Evolutionary conservation across 768 basidiomycete genomes (phyloP).

Genomic region (Boletus tomentosulus): DNA sequence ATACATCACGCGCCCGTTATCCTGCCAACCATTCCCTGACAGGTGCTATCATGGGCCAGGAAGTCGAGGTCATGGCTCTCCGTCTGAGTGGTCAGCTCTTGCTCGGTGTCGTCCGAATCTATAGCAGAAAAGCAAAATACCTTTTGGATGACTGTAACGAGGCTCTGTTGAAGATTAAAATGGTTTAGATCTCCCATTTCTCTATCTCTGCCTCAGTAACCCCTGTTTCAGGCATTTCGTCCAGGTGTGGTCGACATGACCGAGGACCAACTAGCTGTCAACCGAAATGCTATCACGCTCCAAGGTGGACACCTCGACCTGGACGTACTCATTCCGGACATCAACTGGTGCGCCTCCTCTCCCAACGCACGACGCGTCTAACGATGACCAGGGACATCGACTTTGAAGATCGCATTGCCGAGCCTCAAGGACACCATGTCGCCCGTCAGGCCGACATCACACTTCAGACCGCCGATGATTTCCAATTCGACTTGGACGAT

Average conservation of each 20-base stretch:
- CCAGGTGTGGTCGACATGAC: constrained; percentile 95
- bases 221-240: constrained; percentile 70
- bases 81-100: constrained; percentile 95
- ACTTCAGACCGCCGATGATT: constrained; percentile 71
- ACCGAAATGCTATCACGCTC: constrained; percentile 85
- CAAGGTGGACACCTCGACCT: constrained; percentile 74
- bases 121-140: constrained; percentile 97
- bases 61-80: constrained; percentile 89
- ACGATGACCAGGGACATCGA: constrained; percentile 63
- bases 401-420: constrained; percentile 60
- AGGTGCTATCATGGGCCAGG: constrained; percentile 94
- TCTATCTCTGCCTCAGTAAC: not conserved
- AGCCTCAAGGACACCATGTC: constrained; percentile 72
- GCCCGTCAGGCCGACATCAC: constrained; percentile 88
- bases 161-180: constrained; percentile 90
- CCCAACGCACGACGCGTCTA: constrained; percentile 1
- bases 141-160: constrained; percentile 97
- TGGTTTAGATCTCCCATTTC: constrained; percentile 46
- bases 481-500: constrained; percentile 59
- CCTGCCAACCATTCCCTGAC: not conserved
- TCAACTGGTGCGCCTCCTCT: constrained; percentile 59
- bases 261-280: constrained; percentile 86
- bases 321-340: constrained; percentile 73
- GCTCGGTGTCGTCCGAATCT: constrained; percentile 95
- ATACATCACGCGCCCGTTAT: not conserved